Percentiles rank a stretch among this genome's conserved stretches.
These are phyloP conservation scores for Penicillium decumbens DNA, from an alignment of 2,329 filamentous ascomycete genomes.

Conservation along the genomic window DNA sequence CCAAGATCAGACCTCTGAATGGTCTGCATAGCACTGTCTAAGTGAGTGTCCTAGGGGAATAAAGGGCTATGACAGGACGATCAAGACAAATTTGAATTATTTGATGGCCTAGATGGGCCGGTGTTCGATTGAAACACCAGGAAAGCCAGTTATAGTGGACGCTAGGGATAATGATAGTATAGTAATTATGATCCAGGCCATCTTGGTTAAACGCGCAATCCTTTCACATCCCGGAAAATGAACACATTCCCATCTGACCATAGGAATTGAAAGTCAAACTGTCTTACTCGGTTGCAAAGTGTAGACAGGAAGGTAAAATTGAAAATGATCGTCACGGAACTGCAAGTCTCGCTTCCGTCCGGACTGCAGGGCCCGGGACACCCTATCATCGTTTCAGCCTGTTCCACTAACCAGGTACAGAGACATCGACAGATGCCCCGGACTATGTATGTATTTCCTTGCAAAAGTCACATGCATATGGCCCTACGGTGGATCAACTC, in stretches of 20 bases:
- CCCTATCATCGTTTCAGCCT: constrained; percentile 8
- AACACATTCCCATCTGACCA: neutral
- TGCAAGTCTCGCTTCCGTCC: constrained; percentile 21
- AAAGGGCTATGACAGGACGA: neutral
- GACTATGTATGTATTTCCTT: neutral
- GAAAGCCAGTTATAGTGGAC: neutral
- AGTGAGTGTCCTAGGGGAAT: neutral
- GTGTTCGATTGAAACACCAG: neutral
- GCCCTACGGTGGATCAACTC: neutral
- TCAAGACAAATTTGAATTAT: neutral
- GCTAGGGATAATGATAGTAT: neutral
- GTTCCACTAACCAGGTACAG: constrained; percentile 1
- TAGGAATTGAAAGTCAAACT: neutral
- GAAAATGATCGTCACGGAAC: constrained; percentile 19
- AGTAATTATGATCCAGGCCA: neutral
- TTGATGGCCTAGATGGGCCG: neutral
- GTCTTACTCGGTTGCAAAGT: neutral
- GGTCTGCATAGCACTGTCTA: neutral
- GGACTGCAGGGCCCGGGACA: constrained; percentile 10
- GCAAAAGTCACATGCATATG: constrained; percentile 5
- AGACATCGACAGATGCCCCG: neutral
- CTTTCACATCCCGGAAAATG: neutral
- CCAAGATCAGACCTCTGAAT: neutral
- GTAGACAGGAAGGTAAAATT: neutral
- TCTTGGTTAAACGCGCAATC: neutral